These are phyloP conservation scores for Ogataea henricii DNA, from an alignment of 805 yeast genomes.

Conservation along the genomic window DNA sequence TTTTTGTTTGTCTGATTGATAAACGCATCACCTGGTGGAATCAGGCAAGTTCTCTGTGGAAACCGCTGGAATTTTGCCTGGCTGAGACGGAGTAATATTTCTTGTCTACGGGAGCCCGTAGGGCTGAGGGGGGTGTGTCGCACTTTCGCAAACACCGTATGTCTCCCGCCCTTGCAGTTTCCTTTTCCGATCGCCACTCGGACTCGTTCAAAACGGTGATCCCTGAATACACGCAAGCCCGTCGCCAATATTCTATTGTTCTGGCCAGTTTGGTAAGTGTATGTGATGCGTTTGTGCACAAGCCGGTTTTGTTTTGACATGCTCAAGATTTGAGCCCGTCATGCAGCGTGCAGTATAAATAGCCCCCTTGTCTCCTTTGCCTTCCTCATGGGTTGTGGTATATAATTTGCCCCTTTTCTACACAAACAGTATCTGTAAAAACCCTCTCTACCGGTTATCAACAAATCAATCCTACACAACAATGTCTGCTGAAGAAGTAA, in stretches of 20 bases:
- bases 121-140: neutral
- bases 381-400: neutral
- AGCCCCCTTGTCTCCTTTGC: conserved; percentile 3
- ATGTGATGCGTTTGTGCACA: conserved; percentile 7
- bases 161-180: conserved; percentile 5
- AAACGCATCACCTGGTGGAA: neutral
- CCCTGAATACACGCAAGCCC: conserved; percentile 2
- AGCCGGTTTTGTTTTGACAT: conserved; percentile 5
- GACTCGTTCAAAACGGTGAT: conserved; percentile 1
- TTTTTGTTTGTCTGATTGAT: conserved; percentile 3
- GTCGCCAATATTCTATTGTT: conserved; percentile 6
- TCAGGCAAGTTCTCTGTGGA: neutral
- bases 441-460: too few species aligned
- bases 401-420: too few species aligned
- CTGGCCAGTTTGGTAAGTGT: neutral
- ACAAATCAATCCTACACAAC: too few species aligned
- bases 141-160: neutral
- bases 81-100: too few species aligned
- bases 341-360: conserved; percentile 3
- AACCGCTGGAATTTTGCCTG: neutral
- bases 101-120: neutral
- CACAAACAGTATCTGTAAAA: too few species aligned
- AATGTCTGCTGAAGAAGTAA: conserved; percentile 25
- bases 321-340: neutral
- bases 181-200: neutral